Evolutionary conservation across 768 basidiomycete genomes (phyloP).

Genomic region (Podaxis sp.): DNA sequence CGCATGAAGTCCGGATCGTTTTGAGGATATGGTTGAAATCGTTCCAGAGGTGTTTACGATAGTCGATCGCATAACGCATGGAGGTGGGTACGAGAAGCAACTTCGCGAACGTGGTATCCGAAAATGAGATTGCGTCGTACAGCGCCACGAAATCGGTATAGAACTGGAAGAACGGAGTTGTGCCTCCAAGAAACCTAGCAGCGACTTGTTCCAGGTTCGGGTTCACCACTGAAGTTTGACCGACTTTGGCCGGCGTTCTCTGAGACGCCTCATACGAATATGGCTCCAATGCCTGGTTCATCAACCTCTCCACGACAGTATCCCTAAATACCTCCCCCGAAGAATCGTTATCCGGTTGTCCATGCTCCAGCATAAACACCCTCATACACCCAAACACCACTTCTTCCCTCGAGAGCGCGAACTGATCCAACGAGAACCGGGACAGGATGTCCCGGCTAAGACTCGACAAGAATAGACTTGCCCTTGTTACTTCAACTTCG

Average conservation of each 20-base stretch:
- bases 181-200: constrained; percentile 55
- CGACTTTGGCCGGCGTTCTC: neutral
- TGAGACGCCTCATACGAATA: constrained; percentile 38
- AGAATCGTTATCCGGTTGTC: constrained; percentile 51
- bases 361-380: constrained; percentile 95
- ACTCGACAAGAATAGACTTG: constrained; percentile 61
- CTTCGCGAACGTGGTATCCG: constrained; percentile 70
- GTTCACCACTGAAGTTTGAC: constrained; percentile 15
- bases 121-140: constrained; percentile 91
- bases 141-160: constrained; percentile 89
- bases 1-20: constrained; percentile 52
- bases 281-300: constrained; percentile 59
- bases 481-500: constrained; percentile 75
- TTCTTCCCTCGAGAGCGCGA: constrained; percentile 53
- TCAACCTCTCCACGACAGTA: constrained; percentile 51
- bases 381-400: constrained; percentile 83
- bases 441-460: constrained; percentile 46
- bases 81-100: constrained; percentile 77
- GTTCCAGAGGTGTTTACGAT: constrained; percentile 80
- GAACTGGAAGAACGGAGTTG: constrained; percentile 88
- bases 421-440: constrained; percentile 38
- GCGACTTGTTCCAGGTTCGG: constrained; percentile 55
- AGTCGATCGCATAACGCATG: constrained; percentile 78
- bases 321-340: constrained; percentile 83
- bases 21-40: constrained; percentile 71